Evolutionary conservation across 129 eudicot species (phyloP), one percentile per base, ranked within the genome.

Genomic region (Oenanthe sinensis): DNA sequence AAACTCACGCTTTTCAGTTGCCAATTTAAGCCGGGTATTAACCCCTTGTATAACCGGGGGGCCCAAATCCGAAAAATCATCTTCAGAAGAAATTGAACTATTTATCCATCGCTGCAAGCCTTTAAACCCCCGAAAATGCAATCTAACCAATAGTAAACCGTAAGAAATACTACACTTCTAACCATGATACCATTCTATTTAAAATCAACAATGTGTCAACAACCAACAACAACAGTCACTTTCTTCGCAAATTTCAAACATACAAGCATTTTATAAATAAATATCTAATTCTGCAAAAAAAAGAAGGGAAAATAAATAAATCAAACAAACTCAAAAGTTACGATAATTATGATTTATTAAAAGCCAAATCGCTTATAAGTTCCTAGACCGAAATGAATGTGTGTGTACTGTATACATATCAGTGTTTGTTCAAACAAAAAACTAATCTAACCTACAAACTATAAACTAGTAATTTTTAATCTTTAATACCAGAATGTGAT

Each of bases 21-120:
- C 62, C 76, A 83, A 49, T 76, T 83, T 81, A 17, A 79, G 75
- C 73, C 24, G 60, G 16, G 73, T 50, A 47, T 75, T 52, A 48
- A 44, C 37, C 42, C 76, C 47, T 79, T 81, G 76, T 33, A 67
- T 74, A 36, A 80, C 36, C 14, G 80, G 71, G 9, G 80, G 74
- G 15, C 85, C 89, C 75, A 86, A 65, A 44, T 80, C 89, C 60
- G 85, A 74, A 80, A 83, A 86, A 65, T 68, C 87, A 42, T 85
- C 85, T 47, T 86, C 85, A 15, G 70, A 78, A 26, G 17, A 3
- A 13, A 24, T 24, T 33, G 74, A 68, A 46, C 46, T 45, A 52
- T 69, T 78, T 24, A 69, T 8, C 71, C 76, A 49, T 63, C 72
- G 70, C 49, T 47, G 72, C 70, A 77, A 75, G 81, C 85, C 79